Percentiles rank a stretch among this genome's conserved stretches.
phyloP scores from a whole-genome alignment of 306 rosid species.

The Inga oerstediana region DNA sequence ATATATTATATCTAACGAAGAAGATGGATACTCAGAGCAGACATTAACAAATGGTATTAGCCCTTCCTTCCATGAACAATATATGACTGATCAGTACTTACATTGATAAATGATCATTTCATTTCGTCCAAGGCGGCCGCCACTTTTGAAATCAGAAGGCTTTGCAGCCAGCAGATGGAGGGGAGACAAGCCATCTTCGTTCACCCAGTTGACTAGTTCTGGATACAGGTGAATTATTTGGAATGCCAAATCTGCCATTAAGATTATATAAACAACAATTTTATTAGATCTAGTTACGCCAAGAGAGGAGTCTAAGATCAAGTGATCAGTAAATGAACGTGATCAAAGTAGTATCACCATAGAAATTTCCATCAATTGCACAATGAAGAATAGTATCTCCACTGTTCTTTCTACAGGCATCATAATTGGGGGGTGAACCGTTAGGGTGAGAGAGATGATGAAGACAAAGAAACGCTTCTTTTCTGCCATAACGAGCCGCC shows the following conservation, averaged over 20 bases:
- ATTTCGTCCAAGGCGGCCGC: constrained; percentile 38
- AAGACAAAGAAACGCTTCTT: neutral
- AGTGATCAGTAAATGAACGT: neutral
- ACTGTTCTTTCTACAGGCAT: neutral
- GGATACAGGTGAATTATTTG: constrained; percentile 49
- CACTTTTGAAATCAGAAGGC: constrained; percentile 59
- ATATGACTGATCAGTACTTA: constrained; percentile 1
- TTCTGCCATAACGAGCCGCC: neutral
- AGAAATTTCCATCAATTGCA: neutral
- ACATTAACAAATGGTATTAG: too few species aligned
- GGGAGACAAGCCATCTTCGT: constrained; percentile 45
- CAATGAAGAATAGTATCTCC: neutral
- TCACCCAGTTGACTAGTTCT: constrained; percentile 30
- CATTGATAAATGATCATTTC: constrained; percentile 40
- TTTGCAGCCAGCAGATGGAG: constrained; percentile 60
- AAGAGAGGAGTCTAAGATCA: neutral
- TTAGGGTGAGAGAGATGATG: neutral
- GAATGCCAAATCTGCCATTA: constrained; percentile 11
- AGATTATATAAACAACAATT: neutral
- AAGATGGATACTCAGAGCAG: neutral
- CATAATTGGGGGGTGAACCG: neutral
- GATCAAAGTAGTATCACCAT: neutral
- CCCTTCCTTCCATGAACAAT: neutral
- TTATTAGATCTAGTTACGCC: neutral
- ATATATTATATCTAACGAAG: too few species aligned